Percentiles rank a stretch among this genome's conserved stretches.
Conservation (phyloP, 1,139 yeast genomes). For the Geotrichum fermentans region DNA sequence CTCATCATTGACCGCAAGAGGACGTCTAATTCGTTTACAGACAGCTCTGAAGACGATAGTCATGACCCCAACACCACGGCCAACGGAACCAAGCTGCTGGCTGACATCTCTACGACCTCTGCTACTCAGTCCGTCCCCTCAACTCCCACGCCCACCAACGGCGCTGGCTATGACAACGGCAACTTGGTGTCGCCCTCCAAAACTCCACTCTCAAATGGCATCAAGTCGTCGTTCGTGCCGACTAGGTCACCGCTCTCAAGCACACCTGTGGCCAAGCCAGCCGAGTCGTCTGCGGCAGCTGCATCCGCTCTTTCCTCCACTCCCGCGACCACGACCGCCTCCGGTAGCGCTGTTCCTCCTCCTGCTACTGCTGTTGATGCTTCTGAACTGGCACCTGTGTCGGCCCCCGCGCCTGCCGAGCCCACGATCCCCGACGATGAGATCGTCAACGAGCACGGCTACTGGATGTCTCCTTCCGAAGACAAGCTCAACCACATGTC, state of each 20-base stretch:
- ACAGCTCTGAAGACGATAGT: constrained; percentile 5
- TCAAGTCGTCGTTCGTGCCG: constrained; percentile 1
- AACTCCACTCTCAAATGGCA: constrained; percentile 1
- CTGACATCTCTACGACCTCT: constrained; percentile 1
- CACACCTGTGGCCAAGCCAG: constrained; percentile 5
- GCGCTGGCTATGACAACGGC: neutral
- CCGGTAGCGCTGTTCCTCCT: neutral
- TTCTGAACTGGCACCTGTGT: neutral
- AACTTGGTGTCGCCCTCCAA: constrained; percentile 2
- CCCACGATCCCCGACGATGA: constrained; percentile 37
- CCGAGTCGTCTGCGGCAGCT: constrained; percentile 1
- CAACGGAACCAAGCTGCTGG: constrained; percentile 1
- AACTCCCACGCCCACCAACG: constrained; percentile 2
- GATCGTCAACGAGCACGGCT: constrained; percentile 59
- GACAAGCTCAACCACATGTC: constrained; percentile 57
- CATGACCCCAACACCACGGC: neutral
- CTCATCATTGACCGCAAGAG: constrained; percentile 51
- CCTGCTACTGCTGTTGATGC: neutral
- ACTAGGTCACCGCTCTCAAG: neutral
- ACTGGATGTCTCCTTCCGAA: constrained; percentile 80
- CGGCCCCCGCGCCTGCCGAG: constrained; percentile 9
- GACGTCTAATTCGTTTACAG: constrained; percentile 26
- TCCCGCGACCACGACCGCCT: constrained; percentile 1
- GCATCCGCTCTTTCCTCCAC: constrained; percentile 4
- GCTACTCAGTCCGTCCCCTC: constrained; percentile 1